phyloP scores from a whole-genome alignment of 2,329 filamentous ascomycete species.

The Daldinia eschscholtzii region DNA sequence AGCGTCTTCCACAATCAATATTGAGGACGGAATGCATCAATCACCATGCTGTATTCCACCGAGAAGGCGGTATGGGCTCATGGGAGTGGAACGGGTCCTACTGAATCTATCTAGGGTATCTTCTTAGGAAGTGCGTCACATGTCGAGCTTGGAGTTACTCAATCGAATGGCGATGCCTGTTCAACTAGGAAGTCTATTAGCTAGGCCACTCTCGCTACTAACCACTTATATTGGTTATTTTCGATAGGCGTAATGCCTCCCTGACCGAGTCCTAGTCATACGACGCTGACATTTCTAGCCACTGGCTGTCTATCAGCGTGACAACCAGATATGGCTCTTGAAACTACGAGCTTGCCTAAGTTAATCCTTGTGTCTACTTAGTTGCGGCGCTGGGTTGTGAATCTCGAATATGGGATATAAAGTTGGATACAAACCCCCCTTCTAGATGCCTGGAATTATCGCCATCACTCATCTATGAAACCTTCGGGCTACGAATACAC shows the following conservation, averaged over 20 bases:
- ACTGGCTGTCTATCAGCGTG: constrained; percentile 15
- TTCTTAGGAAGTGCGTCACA: constrained; percentile 25
- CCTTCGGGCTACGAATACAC: background rate
- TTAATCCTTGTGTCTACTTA: constrained; percentile 1
- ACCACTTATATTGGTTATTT: constrained; percentile 12
- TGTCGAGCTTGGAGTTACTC: constrained; percentile 20
- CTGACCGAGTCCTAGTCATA: constrained; percentile 35
- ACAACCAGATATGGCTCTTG: constrained; percentile 18
- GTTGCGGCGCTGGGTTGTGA: constrained; percentile 24
- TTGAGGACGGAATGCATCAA: constrained; percentile 24
- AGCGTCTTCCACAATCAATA: constrained; percentile 13
- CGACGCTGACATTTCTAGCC: constrained; percentile 38
- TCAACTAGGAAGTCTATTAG: constrained; percentile 27
- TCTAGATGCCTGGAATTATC: constrained; percentile 4
- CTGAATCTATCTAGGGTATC: constrained; percentile 22
- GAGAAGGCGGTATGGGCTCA: constrained; percentile 14
- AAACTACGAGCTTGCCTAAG: constrained; percentile 6
- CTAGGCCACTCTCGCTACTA: constrained; percentile 22
- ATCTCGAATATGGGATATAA: constrained; percentile 6
- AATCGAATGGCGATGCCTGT: constrained; percentile 25
- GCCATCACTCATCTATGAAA: background rate
- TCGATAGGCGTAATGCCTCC: constrained; percentile 25
- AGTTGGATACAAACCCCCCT: background rate
- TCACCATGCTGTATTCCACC: constrained; percentile 26
- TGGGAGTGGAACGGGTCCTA: constrained; percentile 26